phyloP scores from a whole-genome alignment of 257 asterid species.

The Plantago ovata region DNA sequence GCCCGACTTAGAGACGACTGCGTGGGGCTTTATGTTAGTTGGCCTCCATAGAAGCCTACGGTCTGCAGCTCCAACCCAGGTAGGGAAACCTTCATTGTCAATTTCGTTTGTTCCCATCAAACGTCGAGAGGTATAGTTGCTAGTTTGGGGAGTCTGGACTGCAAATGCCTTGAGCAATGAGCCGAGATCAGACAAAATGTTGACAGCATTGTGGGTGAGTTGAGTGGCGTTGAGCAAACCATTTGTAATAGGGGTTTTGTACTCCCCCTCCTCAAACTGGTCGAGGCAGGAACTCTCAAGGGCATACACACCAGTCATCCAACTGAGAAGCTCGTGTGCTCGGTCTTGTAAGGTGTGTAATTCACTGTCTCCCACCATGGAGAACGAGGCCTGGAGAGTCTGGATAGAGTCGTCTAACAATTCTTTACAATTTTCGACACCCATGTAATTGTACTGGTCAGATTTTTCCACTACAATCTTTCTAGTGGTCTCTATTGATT shows the following conservation, averaged over 20 bases:
- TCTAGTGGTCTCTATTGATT: conserved; percentile 25
- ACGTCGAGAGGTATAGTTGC: conserved; percentile 22
- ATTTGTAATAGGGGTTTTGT: conserved; percentile 34
- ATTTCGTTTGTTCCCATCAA: conserved; percentile 19
- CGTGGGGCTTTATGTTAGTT: conserved; percentile 28
- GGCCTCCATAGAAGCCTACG: conserved; percentile 41
- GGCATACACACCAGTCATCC: conserved; percentile 46
- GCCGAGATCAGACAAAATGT: conserved; percentile 39
- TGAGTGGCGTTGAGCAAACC: conserved; percentile 47
- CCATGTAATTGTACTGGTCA: conserved; percentile 37
- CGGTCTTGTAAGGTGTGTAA: conserved; percentile 32
- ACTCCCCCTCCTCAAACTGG: conserved; percentile 33
- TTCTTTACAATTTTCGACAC: conserved; percentile 57
- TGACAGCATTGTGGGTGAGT: conserved; percentile 60
- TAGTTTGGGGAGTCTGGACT: conserved; percentile 1
- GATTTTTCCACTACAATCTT: conserved; percentile 24
- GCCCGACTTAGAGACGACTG: conserved; percentile 63
- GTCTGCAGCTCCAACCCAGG: conserved; percentile 55
- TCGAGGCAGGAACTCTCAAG: conserved; percentile 49
- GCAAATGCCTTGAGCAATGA: conserved; percentile 39
- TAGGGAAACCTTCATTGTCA: conserved; percentile 30
- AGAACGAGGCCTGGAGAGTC: conserved; percentile 35
- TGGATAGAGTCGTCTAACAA: conserved; percentile 42
- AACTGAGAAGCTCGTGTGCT: conserved; percentile 42
- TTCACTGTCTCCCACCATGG: conserved; percentile 31